These are phyloP conservation scores for Caloboletus inedulis DNA, from an alignment of 1,284 basidiomycete genomes.

Conservation along the genomic window DNA sequence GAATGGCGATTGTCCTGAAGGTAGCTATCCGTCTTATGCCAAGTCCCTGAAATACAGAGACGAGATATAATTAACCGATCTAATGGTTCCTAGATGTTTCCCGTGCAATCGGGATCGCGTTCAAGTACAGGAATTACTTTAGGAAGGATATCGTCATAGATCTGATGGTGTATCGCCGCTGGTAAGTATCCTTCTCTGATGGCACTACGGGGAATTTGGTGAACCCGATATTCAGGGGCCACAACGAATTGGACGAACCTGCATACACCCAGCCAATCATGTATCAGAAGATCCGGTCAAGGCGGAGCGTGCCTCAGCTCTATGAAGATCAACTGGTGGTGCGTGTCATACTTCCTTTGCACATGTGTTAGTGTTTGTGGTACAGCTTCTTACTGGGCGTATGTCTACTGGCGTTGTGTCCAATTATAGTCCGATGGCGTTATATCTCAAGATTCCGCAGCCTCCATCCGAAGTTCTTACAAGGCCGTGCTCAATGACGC, in stretches of 20 bases:
- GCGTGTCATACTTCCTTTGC: conserved; percentile 24
- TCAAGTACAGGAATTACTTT: conserved; percentile 82
- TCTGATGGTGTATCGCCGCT: conserved; percentile 82
- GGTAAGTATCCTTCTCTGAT: conserved; percentile 40
- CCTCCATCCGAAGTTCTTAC: conserved; percentile 52
- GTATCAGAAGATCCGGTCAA: conserved; percentile 79
- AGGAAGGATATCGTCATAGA: conserved; percentile 88
- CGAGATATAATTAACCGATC: background rate
- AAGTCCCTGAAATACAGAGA: background rate
- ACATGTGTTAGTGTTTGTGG: background rate
- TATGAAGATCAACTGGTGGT: conserved; percentile 81
- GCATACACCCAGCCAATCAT: conserved; percentile 87
- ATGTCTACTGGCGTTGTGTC: background rate
- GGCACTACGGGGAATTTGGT: background rate
- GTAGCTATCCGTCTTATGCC: conserved; percentile 36
- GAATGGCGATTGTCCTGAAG: conserved; percentile 89
- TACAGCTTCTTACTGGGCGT: background rate
- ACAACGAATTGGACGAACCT: conserved; percentile 91
- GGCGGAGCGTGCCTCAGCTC: conserved; percentile 74
- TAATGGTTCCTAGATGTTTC: conserved; percentile 56
- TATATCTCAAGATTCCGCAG: conserved; percentile 49
- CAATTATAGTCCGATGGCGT: conserved; percentile 50
- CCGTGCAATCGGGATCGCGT: conserved; percentile 74
- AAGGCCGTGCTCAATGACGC: conserved; percentile 60
- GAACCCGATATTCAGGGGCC: conserved; percentile 47